These are phyloP conservation scores for Ceratobasidium papillatum DNA, from an alignment of 1,284 basidiomycete species.

Conservation along the genomic window DNA sequence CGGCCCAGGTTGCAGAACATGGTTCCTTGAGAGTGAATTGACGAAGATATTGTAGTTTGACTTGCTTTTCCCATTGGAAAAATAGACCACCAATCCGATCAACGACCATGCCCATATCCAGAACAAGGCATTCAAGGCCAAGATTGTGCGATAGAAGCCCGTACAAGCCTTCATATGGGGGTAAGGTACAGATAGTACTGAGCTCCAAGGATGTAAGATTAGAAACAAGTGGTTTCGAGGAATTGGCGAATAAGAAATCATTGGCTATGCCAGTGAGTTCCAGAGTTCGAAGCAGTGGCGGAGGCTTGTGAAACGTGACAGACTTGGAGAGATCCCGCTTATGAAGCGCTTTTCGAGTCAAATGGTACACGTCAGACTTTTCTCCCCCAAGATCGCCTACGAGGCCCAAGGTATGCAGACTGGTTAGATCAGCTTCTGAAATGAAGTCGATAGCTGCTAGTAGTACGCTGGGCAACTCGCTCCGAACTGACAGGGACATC, in stretches of 20 bases:
- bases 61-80: not conserved
- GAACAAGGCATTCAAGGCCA: not conserved
- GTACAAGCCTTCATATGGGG: not conserved
- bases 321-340: not conserved
- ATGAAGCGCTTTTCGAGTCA: not conserved
- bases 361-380: not conserved
- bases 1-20: not conserved
- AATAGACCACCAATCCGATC: not conserved
- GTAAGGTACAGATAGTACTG: not conserved
- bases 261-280: not conserved
- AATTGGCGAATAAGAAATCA: not conserved
- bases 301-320: not conserved
- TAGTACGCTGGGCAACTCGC: not conserved
- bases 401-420: not conserved
- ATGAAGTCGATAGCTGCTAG: not conserved
- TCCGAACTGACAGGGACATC: not conserved
- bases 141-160: not conserved
- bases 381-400: too few species aligned
- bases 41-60: not conserved
- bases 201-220: conserved; percentile 1
- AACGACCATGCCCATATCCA: not conserved
- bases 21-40: not conserved
- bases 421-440: not conserved
- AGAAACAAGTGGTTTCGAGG: not conserved
- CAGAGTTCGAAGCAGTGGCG: not conserved